A percentile compares a stretch with the other conserved stretches of the same genome.
Conservation (phyloP, 495 filamentous ascomycete species). For the Penicillium pancosmium region DNA sequence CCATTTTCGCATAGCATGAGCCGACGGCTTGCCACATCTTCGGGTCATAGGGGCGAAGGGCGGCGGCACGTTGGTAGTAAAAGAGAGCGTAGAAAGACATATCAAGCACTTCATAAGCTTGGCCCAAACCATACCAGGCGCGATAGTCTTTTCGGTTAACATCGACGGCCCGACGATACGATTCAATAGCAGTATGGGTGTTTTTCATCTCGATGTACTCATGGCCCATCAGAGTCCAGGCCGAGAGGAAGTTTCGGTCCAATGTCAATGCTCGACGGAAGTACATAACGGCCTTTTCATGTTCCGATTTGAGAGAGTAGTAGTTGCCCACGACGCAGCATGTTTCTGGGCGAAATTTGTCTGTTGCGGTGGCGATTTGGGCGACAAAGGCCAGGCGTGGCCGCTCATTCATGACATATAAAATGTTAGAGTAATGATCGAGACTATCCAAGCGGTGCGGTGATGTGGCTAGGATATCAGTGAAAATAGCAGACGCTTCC, state of each 20-base stretch:
- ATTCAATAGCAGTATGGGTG: conserved; percentile 97
- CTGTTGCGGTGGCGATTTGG: conserved; percentile 82
- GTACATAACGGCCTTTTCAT: conserved; percentile 98
- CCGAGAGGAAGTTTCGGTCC: conserved; percentile 87
- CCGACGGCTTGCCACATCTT: conserved; percentile 99
- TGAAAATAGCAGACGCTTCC: conserved; percentile 82
- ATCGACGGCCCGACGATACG: conserved; percentile 93
- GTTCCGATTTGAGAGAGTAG: conserved; percentile 87
- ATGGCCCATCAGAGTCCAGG: conserved; percentile 99
- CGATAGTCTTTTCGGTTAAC: conserved; percentile 96
- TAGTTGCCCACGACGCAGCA: conserved; percentile 98
- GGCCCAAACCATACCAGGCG: conserved; percentile 97
- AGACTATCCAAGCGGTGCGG: conserved; percentile 88
- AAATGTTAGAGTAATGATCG: conserved; percentile 94
- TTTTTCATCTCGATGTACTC: conserved; percentile 99
- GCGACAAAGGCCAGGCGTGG: conserved; percentile 92
- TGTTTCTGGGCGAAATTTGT: conserved; percentile 96
- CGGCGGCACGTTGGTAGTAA: conserved; percentile 96
- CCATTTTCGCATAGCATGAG: conserved; percentile 85
- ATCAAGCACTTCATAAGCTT: conserved; percentile 96
- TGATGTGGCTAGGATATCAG: conserved; percentile 72
- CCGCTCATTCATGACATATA: conserved; percentile 86
- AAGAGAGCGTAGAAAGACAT: conserved; percentile 96
- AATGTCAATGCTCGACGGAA: conserved; percentile 96
- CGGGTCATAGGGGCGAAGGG: conserved; percentile 85